Evolutionary conservation across 176 grass and related monocot genomes (phyloP).

Genomic region (Guadua angustifolia): DNA sequence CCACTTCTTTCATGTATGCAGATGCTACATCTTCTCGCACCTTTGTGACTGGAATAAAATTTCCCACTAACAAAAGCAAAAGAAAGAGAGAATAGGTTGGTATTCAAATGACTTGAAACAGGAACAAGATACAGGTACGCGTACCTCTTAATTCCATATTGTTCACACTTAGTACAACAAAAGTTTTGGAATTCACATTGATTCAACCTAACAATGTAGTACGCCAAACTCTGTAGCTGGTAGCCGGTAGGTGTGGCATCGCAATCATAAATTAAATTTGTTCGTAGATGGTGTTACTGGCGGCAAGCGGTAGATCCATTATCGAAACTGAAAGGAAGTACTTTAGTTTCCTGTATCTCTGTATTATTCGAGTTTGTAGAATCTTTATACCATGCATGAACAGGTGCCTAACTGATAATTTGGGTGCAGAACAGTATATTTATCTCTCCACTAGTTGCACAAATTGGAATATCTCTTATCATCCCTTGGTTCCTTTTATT

Average conservation of each 20-base stretch:
- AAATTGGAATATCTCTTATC: neutral
- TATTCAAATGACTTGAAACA: constrained; percentile 15
- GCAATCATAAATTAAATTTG: constrained; percentile 4
- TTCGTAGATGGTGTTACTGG: neutral
- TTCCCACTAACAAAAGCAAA: constrained; percentile 66
- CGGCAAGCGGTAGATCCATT: neutral
- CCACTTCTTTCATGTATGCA: constrained; percentile 70
- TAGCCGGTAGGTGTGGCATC: constrained; percentile 25
- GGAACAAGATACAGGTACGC: neutral
- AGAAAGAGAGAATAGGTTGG: neutral
- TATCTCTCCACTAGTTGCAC: neutral
- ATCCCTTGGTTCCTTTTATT: neutral
- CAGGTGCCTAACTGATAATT: neutral
- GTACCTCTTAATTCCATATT: too few species aligned
- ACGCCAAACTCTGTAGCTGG: neutral
- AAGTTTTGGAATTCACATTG: neutral
- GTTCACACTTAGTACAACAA: neutral
- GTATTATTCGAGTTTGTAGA: constrained; percentile 2
- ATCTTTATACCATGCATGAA: neutral
- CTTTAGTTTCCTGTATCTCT: neutral
- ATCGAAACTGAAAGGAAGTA: neutral
- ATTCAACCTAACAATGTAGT: constrained; percentile 26
- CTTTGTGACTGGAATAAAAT: constrained; percentile 74
- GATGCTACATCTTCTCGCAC: constrained; percentile 74
- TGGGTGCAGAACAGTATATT: neutral